These are phyloP conservation scores for Azolla pinnata DNA, from an alignment of 75 land plant species.

Conservation along the genomic window DNA sequence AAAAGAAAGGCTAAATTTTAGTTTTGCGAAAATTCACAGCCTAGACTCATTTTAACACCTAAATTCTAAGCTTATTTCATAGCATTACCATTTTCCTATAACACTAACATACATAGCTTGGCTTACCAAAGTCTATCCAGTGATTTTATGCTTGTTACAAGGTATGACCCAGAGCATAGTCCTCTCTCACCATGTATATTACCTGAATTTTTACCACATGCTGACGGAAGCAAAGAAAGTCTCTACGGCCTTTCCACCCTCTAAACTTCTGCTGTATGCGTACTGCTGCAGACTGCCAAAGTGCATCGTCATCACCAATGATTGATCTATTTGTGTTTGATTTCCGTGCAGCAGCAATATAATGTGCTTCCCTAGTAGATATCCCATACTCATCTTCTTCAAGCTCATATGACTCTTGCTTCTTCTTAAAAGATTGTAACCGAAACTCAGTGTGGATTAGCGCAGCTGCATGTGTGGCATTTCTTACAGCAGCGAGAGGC, in stretches of 20 bases:
- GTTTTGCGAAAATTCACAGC: too few species aligned
- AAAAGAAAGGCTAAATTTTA: too few species aligned
- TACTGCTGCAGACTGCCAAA: constrained; percentile 61
- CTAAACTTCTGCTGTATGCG: constrained; percentile 85
- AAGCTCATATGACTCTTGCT: constrained; percentile 29
- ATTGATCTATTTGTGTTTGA: constrained; percentile 22
- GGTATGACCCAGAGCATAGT: too few species aligned
- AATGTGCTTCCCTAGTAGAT: constrained; percentile 41
- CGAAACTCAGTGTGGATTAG: constrained; percentile 73
- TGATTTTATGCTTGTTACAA: too few species aligned
- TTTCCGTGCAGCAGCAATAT: constrained; percentile 23
- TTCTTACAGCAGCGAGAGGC: constrained; percentile 64
- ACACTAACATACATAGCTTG: too few species aligned
- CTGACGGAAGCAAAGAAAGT: constrained; percentile 58
- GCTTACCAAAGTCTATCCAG: too few species aligned
- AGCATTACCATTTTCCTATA: too few species aligned
- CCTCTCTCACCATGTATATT: not conserved
- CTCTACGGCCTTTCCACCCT: constrained; percentile 74
- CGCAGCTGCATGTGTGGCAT: constrained; percentile 85
- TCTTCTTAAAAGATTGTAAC: constrained; percentile 59
- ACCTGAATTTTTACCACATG: constrained; percentile 80
- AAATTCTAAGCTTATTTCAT: too few species aligned
- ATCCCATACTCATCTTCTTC: constrained; percentile 47
- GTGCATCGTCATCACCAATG: constrained; percentile 39
- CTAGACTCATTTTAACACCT: too few species aligned